A percentile compares a stretch with the other conserved stretches of the same genome.
Conservation (phyloP, 169 alveolate genomes). For the Cryptosporidium baileyi region DNA sequence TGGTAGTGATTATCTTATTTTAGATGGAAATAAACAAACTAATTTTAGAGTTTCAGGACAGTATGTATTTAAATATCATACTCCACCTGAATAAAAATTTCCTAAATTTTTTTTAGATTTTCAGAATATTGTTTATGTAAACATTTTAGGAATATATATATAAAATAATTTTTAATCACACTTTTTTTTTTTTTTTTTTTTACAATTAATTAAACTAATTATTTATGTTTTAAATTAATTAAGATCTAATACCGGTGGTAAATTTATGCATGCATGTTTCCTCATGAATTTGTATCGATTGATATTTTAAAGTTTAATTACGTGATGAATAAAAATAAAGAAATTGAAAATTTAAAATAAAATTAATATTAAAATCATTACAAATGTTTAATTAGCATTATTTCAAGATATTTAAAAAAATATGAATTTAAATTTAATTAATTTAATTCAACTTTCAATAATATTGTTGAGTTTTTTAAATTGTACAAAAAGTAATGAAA, state of each 20-base stretch:
- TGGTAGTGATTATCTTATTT: conserved; percentile 14
- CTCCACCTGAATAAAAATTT: conserved; percentile 49
- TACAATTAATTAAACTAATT: neutral
- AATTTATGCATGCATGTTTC: neutral
- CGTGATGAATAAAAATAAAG: too few relatives aligned
- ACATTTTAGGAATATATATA: too few relatives aligned
- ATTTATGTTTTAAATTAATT: neutral
- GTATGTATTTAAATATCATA: conserved; percentile 56
- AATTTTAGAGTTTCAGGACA: conserved; percentile 28
- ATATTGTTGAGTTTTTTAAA: too few relatives aligned
- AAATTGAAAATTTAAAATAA: too few relatives aligned
- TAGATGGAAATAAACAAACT: conserved; percentile 1
- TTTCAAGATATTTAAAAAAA: too few relatives aligned
- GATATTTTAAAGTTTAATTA: too few relatives aligned
- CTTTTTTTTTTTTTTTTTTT: neutral
- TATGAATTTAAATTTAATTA: too few relatives aligned
- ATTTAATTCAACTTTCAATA: too few relatives aligned
- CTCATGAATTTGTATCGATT: too few relatives aligned
- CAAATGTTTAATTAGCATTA: too few relatives aligned
- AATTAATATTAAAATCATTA: too few relatives aligned
- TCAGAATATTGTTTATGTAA: neutral
- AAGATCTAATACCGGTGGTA: neutral
- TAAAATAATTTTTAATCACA: neutral
- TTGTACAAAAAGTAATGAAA: too few relatives aligned
- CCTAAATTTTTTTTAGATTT: neutral